These are phyloP conservation scores for Rhizodiscina lignyota DNA, from an alignment of 495 filamentous ascomycete species.

Conservation along the genomic window DNA sequence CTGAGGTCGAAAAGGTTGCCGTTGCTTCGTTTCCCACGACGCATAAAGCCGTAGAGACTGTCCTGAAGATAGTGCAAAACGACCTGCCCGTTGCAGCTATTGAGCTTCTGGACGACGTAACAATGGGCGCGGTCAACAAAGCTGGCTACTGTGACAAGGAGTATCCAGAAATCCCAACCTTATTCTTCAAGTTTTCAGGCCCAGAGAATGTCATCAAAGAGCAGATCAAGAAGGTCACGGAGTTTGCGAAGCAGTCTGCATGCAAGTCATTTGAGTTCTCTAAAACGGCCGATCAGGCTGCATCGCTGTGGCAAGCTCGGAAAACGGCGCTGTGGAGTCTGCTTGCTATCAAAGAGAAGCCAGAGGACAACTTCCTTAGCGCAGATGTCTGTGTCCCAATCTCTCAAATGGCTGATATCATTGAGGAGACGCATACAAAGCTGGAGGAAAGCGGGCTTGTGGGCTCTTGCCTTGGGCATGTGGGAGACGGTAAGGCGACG, in stretches of 20 bases:
- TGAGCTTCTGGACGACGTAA: slow-evolving; percentile 73
- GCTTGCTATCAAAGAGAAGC: slow-evolving; percentile 44
- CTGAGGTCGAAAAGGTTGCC: slow-evolving; percentile 55
- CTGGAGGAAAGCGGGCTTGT: slow-evolving; percentile 73
- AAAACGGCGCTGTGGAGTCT: slow-evolving; percentile 67
- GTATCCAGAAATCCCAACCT: slow-evolving; percentile 62
- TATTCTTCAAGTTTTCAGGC: slow-evolving; percentile 55
- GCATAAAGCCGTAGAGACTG: slow-evolving; percentile 53
- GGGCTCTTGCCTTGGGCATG: slow-evolving; percentile 69
- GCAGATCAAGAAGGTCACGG: slow-evolving; percentile 46
- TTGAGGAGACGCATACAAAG: slow-evolving; percentile 76
- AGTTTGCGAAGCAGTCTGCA: slow-evolving; percentile 43
- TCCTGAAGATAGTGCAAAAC: slow-evolving; percentile 50
- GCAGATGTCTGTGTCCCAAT: slow-evolving; percentile 88
- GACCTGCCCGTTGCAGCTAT: slow-evolving; percentile 63
- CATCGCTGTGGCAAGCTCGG: slow-evolving; percentile 56
- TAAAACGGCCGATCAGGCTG: slow-evolving; percentile 45
- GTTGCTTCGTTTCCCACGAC: slow-evolving; percentile 63
- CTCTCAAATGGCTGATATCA: slow-evolving; percentile 72
- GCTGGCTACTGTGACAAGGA: slow-evolving; percentile 47
- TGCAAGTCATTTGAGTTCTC: slow-evolving; percentile 62
- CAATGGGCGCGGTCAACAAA: slow-evolving; percentile 64
- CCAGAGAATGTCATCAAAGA: slow-evolving; percentile 43
- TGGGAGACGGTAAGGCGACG: slow-evolving; percentile 78
- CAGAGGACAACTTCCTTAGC: slow-evolving; percentile 39